These are phyloP conservation scores for Bacidia rubella DNA, from an alignment of 495 filamentous ascomycete genomes.

Conservation along the genomic window DNA sequence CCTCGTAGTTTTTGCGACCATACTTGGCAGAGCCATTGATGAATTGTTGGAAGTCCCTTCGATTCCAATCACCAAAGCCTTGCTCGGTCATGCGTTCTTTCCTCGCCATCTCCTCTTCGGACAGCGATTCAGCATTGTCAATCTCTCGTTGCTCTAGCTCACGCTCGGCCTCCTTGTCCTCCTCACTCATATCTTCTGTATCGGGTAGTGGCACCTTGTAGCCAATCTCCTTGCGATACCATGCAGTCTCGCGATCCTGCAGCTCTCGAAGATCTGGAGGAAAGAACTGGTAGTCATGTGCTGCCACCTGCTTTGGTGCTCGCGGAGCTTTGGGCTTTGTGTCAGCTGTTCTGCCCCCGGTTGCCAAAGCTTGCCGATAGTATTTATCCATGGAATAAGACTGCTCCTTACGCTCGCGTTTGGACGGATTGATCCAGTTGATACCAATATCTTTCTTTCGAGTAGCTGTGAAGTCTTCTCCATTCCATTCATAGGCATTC, in stretches of 20 bases:
- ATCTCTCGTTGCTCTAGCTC: constrained; percentile 83
- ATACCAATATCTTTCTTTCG: constrained; percentile 89
- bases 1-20: constrained; percentile 68
- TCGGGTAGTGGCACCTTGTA: constrained; percentile 83
- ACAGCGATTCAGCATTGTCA: constrained; percentile 77
- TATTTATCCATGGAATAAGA: constrained; percentile 98
- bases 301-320: constrained; percentile 78
- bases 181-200: constrained; percentile 68
- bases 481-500: constrained; percentile 97
- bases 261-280: constrained; percentile 67
- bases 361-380: constrained; percentile 82
- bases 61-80: constrained; percentile 90
- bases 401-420: constrained; percentile 96
- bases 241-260: constrained; percentile 92
- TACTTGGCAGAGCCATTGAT: constrained; percentile 88
- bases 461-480: constrained; percentile 75
- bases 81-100: constrained; percentile 67
- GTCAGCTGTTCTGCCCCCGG: constrained; percentile 71
- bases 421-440: constrained; percentile 96
- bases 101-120: constrained; percentile 75
- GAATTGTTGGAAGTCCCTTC: constrained; percentile 96
- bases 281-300: constrained; percentile 98
- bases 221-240: constrained; percentile 85
- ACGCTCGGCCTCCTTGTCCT: constrained; percentile 74
- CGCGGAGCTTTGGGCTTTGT: constrained; percentile 91